Evolutionary conservation across 768 basidiomycete genomes (phyloP).

Genomic region (Chalciporus piperatus): DNA sequence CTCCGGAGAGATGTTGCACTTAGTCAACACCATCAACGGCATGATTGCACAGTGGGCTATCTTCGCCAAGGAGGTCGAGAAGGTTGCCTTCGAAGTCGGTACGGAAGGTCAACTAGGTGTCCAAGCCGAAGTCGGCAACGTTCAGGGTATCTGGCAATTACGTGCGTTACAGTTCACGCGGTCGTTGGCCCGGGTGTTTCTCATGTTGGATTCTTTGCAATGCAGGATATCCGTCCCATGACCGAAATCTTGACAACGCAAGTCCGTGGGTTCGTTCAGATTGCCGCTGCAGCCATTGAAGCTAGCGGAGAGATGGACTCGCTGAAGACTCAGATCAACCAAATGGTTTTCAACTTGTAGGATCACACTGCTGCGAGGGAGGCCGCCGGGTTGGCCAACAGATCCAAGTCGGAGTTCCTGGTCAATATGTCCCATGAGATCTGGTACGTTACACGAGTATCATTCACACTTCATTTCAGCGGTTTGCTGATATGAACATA

Average conservation of each 20-base stretch:
- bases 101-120: slow-evolving; percentile 99
- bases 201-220: not conserved
- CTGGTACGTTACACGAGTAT: slow-evolving; percentile 54
- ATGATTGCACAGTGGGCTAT: slow-evolving; percentile 69
- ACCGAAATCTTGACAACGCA: slow-evolving; percentile 94
- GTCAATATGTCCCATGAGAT: slow-evolving; percentile 99
- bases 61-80: slow-evolving; percentile 82
- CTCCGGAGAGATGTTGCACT: slow-evolving; percentile 89
- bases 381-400: slow-evolving; percentile 96
- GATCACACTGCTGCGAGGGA: slow-evolving; percentile 96
- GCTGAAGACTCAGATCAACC: slow-evolving; percentile 97
- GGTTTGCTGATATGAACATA: slow-evolving; percentile 31
- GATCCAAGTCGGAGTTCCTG: slow-evolving; percentile 95
- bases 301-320: slow-evolving; percentile 99
- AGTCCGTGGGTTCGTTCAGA: slow-evolving; percentile 98
- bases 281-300: slow-evolving; percentile 97
- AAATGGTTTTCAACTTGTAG: slow-evolving; percentile 97
- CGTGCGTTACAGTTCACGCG: slow-evolving; percentile 49
- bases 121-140: slow-evolving; percentile 94
- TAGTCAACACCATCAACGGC: slow-evolving; percentile 97
- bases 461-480: not conserved
- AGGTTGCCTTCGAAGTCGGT: slow-evolving; percentile 95
- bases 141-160: slow-evolving; percentile 99
- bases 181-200: not conserved
- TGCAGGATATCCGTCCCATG: slow-evolving; percentile 90